Base-by-base conservation (phyloP, 1,284 basidiomycete genomes). In the Ustilago shanxiensis region DNA sequence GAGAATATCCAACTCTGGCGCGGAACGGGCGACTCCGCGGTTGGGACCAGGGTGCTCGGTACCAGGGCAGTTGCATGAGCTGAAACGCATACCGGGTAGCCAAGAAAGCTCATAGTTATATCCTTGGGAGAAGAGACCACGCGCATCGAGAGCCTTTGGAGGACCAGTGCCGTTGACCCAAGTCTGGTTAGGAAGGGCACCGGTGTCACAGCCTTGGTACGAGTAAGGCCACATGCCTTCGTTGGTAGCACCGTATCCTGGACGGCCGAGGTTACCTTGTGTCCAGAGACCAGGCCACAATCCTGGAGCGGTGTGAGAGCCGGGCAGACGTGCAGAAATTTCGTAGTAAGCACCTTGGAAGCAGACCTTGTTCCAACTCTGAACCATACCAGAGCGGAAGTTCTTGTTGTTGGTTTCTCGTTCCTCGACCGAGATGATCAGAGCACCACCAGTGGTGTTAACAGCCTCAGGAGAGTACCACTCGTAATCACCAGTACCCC, bases 271-370 rank as follows among this genome's bases (percentile, higher is more conserved):
- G 51, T 86, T 86, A 39, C 79, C 80, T 75, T 83, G 79, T 18
- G 72, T 67, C 84, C 83, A 85, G 20, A 81, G 51, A 31, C 77
- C 85, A n/a, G 88, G 88, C 88, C 88, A 89, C 37, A 73, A 54
- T 3, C 75, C 75, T 13, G 70, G 62, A 49, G 50, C 31, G 26
- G 52, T 55, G n/a, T 70, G 57, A 0, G 63, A 54, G 6, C 75
- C 75, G 31, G 75, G 75, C 13, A 77, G 62, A 31, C 66, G 60
- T 2, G 75, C 75, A 2, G 72, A 68, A 33, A 74, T 76, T 67
- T 85, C 83, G 51, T 84, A 71, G 75, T 85, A 86, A 2, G 82
- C 85, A 16, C 85, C 85, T 41, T 85, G 83, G 70, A 85, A 85
- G 77, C 85, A 86, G 26, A 85, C 76, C 66, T 86, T 86, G 77